Base-by-base conservation (phyloP, 352 stramenopile species). In the Sclerospora graminicola region DNA sequence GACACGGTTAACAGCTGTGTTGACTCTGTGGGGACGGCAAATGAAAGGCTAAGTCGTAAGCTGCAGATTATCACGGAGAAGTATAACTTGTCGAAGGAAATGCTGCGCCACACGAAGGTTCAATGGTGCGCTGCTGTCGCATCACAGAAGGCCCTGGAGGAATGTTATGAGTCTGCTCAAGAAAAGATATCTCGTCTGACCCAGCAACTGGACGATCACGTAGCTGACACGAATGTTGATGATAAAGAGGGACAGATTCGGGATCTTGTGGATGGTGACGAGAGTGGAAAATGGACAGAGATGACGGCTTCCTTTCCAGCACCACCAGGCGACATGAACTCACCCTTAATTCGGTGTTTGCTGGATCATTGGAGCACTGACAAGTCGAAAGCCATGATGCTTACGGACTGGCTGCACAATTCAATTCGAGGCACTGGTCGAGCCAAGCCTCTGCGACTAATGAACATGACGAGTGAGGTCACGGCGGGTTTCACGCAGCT, bases 321-420 rank as follows among this genome's bases (percentile, higher is more conserved):
- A 23, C 70, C 68, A 36, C 73, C 73, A 2, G 71, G 69, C 2
- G 73, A 85, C 37, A 27, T 85, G 18, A 79, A 82, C 38, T 85
- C 73, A 21, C 73, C 73, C 28, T 38, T 83, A 3, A 85, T 85
- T 43, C 63, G 62, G 38, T 73, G 68, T 46, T 51, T 85, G 26
- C 45, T 85, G 45, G 54, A 80, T 35, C 60, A 85, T 49, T 85
- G 73, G 73, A 83, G 54, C 31, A 74, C 63, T 9, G 73, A 85
- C 53, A 83, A 80, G 41, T 60, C 53, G 8, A 72, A 82, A 48
- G 49, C 69, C 35, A 76, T 73, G 58, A 47, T 32, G 26, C 51
- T 85, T 21, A 72, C 69, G 0, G 70, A 80, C 44, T 85, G 69
- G 69, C 38, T 85, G 32, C 73, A 85, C 58, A 58, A 74, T 47